Evolutionary conservation across 441 rosid species (phyloP), one percentile per base, ranked within the genome.

Genomic region (Adansonia grandidieri): DNA sequence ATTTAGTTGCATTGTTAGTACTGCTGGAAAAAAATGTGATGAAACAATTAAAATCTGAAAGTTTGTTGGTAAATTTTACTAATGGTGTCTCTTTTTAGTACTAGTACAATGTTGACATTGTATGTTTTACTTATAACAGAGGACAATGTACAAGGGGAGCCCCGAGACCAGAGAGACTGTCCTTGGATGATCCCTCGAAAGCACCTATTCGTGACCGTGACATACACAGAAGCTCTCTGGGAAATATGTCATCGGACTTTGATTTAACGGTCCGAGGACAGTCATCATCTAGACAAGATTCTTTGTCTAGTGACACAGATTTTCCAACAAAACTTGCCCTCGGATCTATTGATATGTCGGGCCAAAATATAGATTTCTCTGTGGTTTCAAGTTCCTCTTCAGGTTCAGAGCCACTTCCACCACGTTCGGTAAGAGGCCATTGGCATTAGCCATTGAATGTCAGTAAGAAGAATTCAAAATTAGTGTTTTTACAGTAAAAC

Each of bases 271-370:
- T 17, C 69, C 73, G 74, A 4, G 78, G 73, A 77, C 73, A 80
- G 62, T 7, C 74, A 61, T 74, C 88, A 8, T 32, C 70, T 1
- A 56, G 67, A 71, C 82, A 80, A 0, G 82, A 56, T 72, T 84
- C 92, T 15, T 37, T 61, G 2, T 69, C 85, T 9, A 85, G 85
- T 17, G 86, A 86, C 0, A 24, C 64, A 13, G 93, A 91, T 45
- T 50, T 75, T 73, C 77, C 85, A 0, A 73, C 80, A 66, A 0
- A 80, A 53, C 22, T 79, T 73, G 19, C 54, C 1, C 32, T 72
- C 24, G 90, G 87, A 71, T 86, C 92, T 17, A 24, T 89, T 65
- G 97, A 94, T 64, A 8, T 89, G 2, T 68, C 75, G 19, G 66
- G 75, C 71, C 84, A 78, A 1, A 80, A 76, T 82, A 63, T 73